Percentiles rank a stretch among this genome's conserved stretches.
Evolutionary conservation across 495 filamentous ascomycete genomes (phyloP).

Genomic region (Parathielavia hyrcaniae): DNA sequence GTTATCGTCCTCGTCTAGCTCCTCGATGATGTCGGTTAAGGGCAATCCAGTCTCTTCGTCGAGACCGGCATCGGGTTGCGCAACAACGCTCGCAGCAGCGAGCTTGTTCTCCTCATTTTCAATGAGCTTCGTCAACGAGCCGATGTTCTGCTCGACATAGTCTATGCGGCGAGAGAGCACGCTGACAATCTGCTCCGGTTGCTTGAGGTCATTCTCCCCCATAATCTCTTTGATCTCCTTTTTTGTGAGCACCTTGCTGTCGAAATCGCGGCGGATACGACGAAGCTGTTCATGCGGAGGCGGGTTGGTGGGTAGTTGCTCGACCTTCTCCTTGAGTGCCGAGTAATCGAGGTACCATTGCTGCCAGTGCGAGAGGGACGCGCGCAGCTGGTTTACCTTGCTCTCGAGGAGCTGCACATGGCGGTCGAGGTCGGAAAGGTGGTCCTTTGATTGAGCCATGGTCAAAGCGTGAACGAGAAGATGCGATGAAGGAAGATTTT

Average conservation of each 20-base stretch:
- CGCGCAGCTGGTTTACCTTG: conserved; percentile 64
- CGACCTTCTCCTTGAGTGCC: conserved; percentile 75
- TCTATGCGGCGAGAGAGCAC: conserved; percentile 72
- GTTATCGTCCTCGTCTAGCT: conserved; percentile 88
- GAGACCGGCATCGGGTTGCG: conserved; percentile 44
- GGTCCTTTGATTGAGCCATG: conserved; percentile 39
- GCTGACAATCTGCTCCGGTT: conserved; percentile 56
- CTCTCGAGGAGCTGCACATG: conserved; percentile 69
- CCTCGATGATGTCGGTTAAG: conserved; percentile 80
- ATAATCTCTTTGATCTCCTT: conserved; percentile 61
- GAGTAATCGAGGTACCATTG: conserved; percentile 89
- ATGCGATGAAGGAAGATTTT: background rate
- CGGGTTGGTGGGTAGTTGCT: conserved; percentile 34
- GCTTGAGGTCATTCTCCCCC: conserved; percentile 45
- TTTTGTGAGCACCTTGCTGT: conserved; percentile 40
- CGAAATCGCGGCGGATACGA: conserved; percentile 37
- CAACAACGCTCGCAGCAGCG: conserved; percentile 43
- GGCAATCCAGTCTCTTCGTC: conserved; percentile 59
- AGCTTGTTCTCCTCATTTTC: conserved; percentile 62
- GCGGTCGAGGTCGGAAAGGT: conserved; percentile 57
- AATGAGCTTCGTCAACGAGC: conserved; percentile 61
- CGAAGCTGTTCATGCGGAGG: conserved; percentile 49
- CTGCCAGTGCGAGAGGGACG: conserved; percentile 80
- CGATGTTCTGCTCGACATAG: conserved; percentile 78
- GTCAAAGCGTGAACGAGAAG: background rate